Evolutionary conservation across 1,284 basidiomycete genomes (phyloP).

Genomic region (Tylopilus sp.): DNA sequence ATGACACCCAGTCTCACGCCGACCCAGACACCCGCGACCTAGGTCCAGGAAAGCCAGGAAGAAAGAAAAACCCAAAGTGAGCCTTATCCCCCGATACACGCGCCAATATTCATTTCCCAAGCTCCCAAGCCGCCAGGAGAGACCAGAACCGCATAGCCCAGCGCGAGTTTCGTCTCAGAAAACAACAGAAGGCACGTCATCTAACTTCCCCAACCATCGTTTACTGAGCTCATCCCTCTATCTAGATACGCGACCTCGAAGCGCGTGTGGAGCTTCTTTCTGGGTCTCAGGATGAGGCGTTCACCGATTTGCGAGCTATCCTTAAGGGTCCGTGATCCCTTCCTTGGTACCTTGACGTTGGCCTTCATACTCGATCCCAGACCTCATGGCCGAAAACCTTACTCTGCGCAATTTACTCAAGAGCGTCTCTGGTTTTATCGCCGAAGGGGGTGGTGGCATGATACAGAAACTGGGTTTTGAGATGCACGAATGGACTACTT

Average conservation of each 20-base stretch:
- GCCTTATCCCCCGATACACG: constrained; percentile 27
- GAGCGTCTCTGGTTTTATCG: constrained; percentile 76
- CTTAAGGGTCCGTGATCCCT: constrained; percentile 56
- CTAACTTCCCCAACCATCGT: neutral
- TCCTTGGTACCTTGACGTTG: constrained; percentile 4
- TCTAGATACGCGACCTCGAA: constrained; percentile 87
- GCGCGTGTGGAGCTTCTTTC: constrained; percentile 88
- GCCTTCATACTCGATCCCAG: constrained; percentile 37
- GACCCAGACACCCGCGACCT: constrained; percentile 39
- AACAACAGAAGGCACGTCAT: constrained; percentile 72
- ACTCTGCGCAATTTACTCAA: constrained; percentile 76
- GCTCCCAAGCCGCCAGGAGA: constrained; percentile 80
- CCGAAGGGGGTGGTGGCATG: constrained; percentile 77
- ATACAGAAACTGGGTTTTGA: constrained; percentile 80
- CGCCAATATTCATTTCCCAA: constrained; percentile 31
- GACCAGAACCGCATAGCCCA: constrained; percentile 94
- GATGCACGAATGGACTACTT: constrained; percentile 72
- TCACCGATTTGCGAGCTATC: constrained; percentile 78
- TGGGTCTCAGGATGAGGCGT: constrained; percentile 83
- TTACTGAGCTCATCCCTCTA: constrained; percentile 10
- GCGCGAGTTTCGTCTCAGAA: constrained; percentile 85
- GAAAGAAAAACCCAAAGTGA: constrained; percentile 85
- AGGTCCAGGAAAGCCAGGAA: constrained; percentile 66
- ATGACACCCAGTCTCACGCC: constrained; percentile 56
- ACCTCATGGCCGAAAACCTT: constrained; percentile 87